These are phyloP conservation scores for Candida morakotiae DNA, from an alignment of 805 yeast species.

Conservation along the genomic window DNA sequence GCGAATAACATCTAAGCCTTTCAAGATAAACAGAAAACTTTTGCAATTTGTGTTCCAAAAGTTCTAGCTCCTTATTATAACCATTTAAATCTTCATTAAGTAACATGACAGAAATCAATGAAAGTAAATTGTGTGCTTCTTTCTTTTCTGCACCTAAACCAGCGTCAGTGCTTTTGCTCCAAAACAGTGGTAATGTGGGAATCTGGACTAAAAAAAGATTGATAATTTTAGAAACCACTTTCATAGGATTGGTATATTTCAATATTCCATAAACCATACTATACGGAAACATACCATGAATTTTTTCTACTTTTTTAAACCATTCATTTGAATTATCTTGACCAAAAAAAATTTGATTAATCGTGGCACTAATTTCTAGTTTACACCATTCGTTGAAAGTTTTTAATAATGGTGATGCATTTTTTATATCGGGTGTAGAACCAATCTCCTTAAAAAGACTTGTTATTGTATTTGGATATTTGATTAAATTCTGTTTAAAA, in stretches of 20 bases:
- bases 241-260: slow-evolving; percentile 82
- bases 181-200: slow-evolving; percentile 24
- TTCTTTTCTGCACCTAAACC: slow-evolving; percentile 9
- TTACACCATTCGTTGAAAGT: slow-evolving; percentile 79
- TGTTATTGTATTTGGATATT: slow-evolving; percentile 50
- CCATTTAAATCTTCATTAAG: slow-evolving; percentile 71
- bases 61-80: slow-evolving; percentile 50
- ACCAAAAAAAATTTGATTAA: slow-evolving; percentile 76
- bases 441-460: slow-evolving; percentile 66
- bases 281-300: slow-evolving; percentile 82
- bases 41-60: slow-evolving; percentile 39
- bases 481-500: slow-evolving; percentile 52
- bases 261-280: slow-evolving; percentile 69
- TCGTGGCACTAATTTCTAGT: slow-evolving; percentile 77
- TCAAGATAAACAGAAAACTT: slow-evolving; percentile 18
- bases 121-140: slow-evolving; percentile 45
- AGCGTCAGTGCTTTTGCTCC: slow-evolving; percentile 12
- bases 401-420: slow-evolving; percentile 62
- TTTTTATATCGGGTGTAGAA: slow-evolving; percentile 43
- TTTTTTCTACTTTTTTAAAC: slow-evolving; percentile 61
- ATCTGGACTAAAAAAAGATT: slow-evolving; percentile 66
- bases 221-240: slow-evolving; percentile 71
- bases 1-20: neutral
- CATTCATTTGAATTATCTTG: slow-evolving; percentile 78
- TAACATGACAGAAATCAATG: slow-evolving; percentile 67